These are phyloP conservation scores for Leccinum variicolor DNA, from an alignment of 768 basidiomycete genomes.

Conservation along the genomic window DNA sequence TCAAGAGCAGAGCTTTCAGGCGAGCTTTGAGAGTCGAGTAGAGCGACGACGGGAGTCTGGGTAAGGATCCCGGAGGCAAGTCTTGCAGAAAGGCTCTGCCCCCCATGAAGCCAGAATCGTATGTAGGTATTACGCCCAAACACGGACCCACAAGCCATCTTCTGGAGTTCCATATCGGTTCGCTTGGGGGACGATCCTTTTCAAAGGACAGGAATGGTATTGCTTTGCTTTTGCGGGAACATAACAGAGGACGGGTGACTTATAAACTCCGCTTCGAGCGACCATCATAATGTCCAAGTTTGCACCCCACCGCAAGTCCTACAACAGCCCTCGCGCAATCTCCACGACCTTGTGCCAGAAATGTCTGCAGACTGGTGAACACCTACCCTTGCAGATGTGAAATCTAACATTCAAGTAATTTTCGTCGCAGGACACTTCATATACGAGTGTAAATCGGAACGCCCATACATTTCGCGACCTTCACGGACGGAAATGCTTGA, in stretches of 20 bases:
- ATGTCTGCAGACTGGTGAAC: constrained; percentile 63
- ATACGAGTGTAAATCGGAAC: constrained; percentile 79
- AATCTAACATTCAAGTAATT: background rate
- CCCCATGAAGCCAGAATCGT: constrained; percentile 52
- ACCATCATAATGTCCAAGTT: constrained; percentile 64
- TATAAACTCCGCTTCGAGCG: constrained; percentile 10
- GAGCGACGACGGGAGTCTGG: constrained; percentile 55
- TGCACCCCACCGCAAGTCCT: constrained; percentile 65
- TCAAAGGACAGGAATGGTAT: constrained; percentile 9
- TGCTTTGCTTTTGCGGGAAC: background rate
- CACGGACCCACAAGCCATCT: background rate
- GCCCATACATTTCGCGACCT: constrained; percentile 86
- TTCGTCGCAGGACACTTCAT: constrained; percentile 73
- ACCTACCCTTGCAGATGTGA: background rate
- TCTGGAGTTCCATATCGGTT: background rate
- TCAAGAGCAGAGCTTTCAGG: constrained; percentile 38
- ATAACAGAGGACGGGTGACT: background rate
- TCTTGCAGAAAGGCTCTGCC: constrained; percentile 60
- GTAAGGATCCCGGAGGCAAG: constrained; percentile 47
- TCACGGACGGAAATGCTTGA: constrained; percentile 85
- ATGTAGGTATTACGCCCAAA: background rate
- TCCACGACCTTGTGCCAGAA: constrained; percentile 78
- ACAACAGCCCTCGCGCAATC: constrained; percentile 60
- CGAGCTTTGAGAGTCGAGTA: constrained; percentile 52
- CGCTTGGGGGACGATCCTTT: constrained; percentile 18